These are phyloP conservation scores for Chaetomium fimeti DNA, from an alignment of 495 filamentous ascomycete species.

Conservation along the genomic window DNA sequence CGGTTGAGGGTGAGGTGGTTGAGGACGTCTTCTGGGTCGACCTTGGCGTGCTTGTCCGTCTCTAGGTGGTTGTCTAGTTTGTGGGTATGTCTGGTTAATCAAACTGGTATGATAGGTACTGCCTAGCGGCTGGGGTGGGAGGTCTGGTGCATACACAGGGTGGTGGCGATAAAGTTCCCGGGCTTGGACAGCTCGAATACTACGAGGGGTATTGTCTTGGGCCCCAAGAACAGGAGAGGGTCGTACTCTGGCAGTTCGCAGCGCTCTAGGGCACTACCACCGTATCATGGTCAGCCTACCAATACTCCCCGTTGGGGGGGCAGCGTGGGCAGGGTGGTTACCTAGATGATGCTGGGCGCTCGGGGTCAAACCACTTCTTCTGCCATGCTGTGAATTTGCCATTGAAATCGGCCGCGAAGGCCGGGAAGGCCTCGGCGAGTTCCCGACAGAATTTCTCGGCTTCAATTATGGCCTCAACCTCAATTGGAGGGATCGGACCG, in stretches of 20 bases:
- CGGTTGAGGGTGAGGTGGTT: constrained; percentile 11
- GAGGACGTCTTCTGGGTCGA: background rate
- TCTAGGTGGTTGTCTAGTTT: constrained; percentile 14
- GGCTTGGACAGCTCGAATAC: constrained; percentile 1
- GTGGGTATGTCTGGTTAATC: background rate
- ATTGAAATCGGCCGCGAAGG: constrained; percentile 1
- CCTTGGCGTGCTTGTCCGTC: background rate
- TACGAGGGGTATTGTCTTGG: constrained; percentile 1
- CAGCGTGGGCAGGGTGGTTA: background rate
- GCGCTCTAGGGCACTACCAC: background rate
- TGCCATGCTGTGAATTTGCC: background rate
- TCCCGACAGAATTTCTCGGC: background rate
- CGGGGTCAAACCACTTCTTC: background rate
- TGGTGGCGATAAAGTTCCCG: background rate
- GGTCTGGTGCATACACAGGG: background rate
- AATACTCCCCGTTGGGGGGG: background rate
- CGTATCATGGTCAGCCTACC: background rate
- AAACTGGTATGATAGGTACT: too few relatives aligned
- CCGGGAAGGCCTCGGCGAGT: constrained; percentile 1
- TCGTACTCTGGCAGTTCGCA: constrained; percentile 8
- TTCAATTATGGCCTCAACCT: background rate
- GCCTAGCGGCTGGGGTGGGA: too few relatives aligned
- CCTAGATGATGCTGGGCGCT: background rate
- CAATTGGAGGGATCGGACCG: background rate
- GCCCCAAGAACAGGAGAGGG: background rate